Conservation (phyloP, 139 green algal species). For the Coelastrella sp. region DNA sequence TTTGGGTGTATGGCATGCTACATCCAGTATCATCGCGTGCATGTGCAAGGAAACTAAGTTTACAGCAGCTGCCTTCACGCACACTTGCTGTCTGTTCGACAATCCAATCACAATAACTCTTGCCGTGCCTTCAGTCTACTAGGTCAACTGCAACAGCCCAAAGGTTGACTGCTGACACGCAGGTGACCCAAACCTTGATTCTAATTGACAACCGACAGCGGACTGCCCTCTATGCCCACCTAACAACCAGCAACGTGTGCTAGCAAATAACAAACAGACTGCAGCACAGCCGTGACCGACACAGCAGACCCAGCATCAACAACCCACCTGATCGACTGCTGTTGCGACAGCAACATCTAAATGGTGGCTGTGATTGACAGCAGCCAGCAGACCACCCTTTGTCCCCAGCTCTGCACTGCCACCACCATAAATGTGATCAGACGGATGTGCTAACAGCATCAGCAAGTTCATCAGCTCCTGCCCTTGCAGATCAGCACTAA, state of each 20-base stretch:
- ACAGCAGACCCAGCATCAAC: background rate
- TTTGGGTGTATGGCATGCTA: too few relatives aligned
- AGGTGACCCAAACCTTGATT: too few relatives aligned
- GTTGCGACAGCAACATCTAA: conserved; percentile 46
- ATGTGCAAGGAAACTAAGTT: too few relatives aligned
- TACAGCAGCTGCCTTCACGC: too few relatives aligned
- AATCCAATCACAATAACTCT: too few relatives aligned
- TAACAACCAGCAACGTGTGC: background rate
- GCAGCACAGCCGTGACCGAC: background rate
- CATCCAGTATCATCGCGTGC: too few relatives aligned
- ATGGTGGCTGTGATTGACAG: conserved; percentile 8
- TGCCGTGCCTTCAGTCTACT: too few relatives aligned
- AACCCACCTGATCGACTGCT: conserved; percentile 52
- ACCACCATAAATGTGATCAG: background rate
- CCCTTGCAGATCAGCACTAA: conserved; percentile 58
- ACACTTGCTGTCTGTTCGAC: too few relatives aligned
- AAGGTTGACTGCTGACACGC: too few relatives aligned
- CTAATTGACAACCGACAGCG: background rate
- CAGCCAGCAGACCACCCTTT: conserved; percentile 24
- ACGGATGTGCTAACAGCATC: conserved; percentile 61
- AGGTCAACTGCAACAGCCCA: too few relatives aligned
- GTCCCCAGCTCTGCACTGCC: background rate
- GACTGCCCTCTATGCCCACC: background rate
- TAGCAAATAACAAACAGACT: too few relatives aligned
- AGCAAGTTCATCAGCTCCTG: conserved; percentile 72